Percentiles rank a stretch among this genome's conserved stretches.
phyloP scores from a whole-genome alignment of 139 green algal genomes.

The Chlorella vulgaris region DNA sequence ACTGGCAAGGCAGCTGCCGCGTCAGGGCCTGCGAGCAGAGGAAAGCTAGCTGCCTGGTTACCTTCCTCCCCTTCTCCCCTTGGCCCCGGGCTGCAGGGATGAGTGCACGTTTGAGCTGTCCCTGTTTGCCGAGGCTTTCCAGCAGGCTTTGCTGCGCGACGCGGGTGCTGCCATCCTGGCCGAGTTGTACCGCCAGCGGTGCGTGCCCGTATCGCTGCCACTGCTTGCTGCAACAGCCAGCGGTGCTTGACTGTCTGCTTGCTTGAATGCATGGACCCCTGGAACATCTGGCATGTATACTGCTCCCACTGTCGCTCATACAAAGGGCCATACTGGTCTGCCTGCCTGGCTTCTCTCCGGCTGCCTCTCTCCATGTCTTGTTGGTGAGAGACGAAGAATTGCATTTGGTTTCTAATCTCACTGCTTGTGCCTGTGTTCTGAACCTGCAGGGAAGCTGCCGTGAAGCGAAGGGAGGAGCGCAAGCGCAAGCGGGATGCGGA shows the following conservation, averaged over 20 bases:
- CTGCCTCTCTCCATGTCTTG: too few species aligned
- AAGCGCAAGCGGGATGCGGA: slow-evolving; percentile 50
- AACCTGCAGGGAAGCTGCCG: slow-evolving; percentile 22
- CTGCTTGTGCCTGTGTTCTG: too few species aligned
- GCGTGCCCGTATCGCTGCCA: not conserved
- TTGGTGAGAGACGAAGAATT: too few species aligned
- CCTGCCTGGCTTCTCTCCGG: not conserved
- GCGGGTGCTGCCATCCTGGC: slow-evolving; percentile 50
- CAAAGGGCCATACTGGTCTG: not conserved
- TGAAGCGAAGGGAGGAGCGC: slow-evolving; percentile 40
- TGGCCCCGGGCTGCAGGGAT: slow-evolving; percentile 28
- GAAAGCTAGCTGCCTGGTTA: too few species aligned
- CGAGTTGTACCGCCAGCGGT: slow-evolving; percentile 17
- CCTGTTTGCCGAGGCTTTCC: slow-evolving; percentile 73
- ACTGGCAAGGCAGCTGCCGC: too few species aligned
- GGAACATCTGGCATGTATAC: too few species aligned
- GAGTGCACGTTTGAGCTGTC: slow-evolving; percentile 77
- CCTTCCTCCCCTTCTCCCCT: not conserved
- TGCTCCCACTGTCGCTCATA: too few species aligned
- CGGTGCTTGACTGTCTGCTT: too few species aligned
- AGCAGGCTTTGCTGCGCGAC: slow-evolving; percentile 68
- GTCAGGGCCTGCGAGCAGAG: too few species aligned
- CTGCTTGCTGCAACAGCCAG: too few species aligned
- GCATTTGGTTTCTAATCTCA: too few species aligned
- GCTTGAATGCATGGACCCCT: too few species aligned